Conservation (phyloP, 768 basidiomycete species). For the Brasilioporus rufonigricans region DNA sequence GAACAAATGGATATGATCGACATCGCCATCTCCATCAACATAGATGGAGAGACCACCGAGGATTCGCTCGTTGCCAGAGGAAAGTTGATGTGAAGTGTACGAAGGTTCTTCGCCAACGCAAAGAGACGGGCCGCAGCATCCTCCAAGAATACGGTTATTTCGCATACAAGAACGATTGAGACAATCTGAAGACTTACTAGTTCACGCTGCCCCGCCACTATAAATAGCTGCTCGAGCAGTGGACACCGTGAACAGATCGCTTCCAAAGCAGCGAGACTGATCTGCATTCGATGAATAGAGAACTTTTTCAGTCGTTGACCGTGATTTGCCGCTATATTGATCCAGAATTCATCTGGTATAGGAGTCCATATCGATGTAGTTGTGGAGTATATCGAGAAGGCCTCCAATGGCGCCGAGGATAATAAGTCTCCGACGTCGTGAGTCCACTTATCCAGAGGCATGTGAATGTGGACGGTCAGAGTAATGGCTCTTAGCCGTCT, state of each 20-base stretch:
- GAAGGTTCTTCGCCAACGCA: conserved; percentile 44
- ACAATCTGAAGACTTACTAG: conserved; percentile 37
- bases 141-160: conserved; percentile 8
- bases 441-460: conserved; percentile 44
- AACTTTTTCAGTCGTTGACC: conserved; percentile 51
- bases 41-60: conserved; percentile 10
- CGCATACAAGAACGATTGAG: background rate
- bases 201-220: conserved; percentile 47
- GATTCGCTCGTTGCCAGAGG: conserved; percentile 26
- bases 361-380: conserved; percentile 38
- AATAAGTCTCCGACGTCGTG: conserved; percentile 42
- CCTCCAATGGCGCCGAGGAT: conserved; percentile 48
- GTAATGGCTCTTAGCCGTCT: conserved; percentile 54
- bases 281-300: conserved; percentile 62
- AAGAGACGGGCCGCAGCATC: conserved; percentile 34
- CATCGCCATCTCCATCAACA: conserved; percentile 37
- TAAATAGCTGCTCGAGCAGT: conserved; percentile 59
- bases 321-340: conserved; percentile 47
- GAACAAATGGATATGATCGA: conserved; percentile 49
- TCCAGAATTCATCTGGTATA: conserved; percentile 50
- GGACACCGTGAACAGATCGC: conserved; percentile 55
- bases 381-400: conserved; percentile 62
- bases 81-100: conserved; percentile 61
- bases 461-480: conserved; percentile 45
- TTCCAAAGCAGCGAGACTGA: conserved; percentile 47